A percentile compares a stretch with the other conserved stretches of the same genome.
These are phyloP conservation scores for Zygosaccharomyces kombuchaensis DNA, from an alignment of 805 yeast species.

Conservation along the genomic window DNA sequence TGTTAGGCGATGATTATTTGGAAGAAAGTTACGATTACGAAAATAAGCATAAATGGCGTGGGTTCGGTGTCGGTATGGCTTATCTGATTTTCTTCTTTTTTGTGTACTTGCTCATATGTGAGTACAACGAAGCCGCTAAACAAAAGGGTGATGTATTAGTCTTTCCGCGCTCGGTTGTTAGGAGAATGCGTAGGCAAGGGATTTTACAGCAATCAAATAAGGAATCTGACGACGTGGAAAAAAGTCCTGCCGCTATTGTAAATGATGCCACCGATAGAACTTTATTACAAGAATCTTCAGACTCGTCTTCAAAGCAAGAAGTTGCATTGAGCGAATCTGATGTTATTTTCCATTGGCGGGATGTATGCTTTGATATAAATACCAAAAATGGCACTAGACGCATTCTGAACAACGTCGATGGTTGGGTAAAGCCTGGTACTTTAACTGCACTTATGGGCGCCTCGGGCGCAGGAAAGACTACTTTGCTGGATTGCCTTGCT, in stretches of 20 bases:
- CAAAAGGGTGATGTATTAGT: constrained; percentile 70
- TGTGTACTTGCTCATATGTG: constrained; percentile 52
- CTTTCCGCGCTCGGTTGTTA: constrained; percentile 49
- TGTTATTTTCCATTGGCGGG: constrained; percentile 72
- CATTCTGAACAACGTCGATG: constrained; percentile 62
- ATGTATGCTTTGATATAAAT: constrained; percentile 65
- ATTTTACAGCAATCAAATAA: constrained; percentile 21
- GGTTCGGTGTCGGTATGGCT: constrained; percentile 57
- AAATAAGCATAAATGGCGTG: constrained; percentile 54
- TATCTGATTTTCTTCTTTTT: constrained; percentile 51
- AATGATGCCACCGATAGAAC: constrained; percentile 20
- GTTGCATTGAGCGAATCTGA: constrained; percentile 33
- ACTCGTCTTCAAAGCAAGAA: constrained; percentile 14
- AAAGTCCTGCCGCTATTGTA: constrained; percentile 18
- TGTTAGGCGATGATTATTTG: constrained; percentile 51
- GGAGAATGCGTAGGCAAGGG: constrained; percentile 42
- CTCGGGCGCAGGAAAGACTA: constrained; percentile 80
- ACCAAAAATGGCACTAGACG: constrained; percentile 57
- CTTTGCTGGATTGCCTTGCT: constrained; percentile 65
- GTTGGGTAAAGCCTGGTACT: constrained; percentile 82
- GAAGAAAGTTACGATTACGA: constrained; percentile 41
- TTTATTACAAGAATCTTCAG: constrained; percentile 24
- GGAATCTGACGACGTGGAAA: constrained; percentile 28
- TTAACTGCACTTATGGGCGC: constrained; percentile 76
- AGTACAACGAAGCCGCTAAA: constrained; percentile 55